Base-by-base conservation (phyloP, 73 alveolate genomes). In the Stentor roeselii region DNA sequence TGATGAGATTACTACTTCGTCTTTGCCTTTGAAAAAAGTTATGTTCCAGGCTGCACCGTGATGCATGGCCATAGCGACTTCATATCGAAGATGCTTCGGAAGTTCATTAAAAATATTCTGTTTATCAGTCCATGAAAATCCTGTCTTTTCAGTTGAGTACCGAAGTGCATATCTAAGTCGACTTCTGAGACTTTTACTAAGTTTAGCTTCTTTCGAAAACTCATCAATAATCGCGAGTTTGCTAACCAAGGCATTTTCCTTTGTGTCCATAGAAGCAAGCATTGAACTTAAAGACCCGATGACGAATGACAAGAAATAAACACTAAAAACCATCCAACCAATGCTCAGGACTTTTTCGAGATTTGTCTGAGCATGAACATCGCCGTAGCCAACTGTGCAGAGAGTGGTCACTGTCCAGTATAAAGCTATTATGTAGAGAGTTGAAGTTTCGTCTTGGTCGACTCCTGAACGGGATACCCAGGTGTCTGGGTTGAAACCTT, bases 331-430 rank as follows among this genome's bases (percentile, higher is more conserved):
- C 95, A 92, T 90, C 78, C 89, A 87, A 30, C 89, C 15, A 1
- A 92, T 75, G 21, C 92, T 76, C 3, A 90, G 36, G 15, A 92
- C 76, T 59, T 60, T 75, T 41, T 92, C 97, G 3, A 83, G 35
- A 15, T 82, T 32, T 2, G 93, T 89, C 14, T 36, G 21, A 2
- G 94, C 90, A 31, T 83, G 84, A 1, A 92, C 86, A 67, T 92
- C 97, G 42, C 97, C 97, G 78, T 89, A 92, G 3, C 97, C 97
- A 3, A 92, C 97, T 3, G 97, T 92, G 21, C 93, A 86, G 50
- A 92, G 60, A 1, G 97, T 92, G 35, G 95, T 42, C 14, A 92
- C 82, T 3, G 94, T 90, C 88, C 94, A 92, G 60, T 92, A 92
- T 42, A 92, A 77, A 3, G 94, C 77, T n/a, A 88, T 86, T 0